Base-by-base conservation (phyloP, 2,329 filamentous ascomycete species). In the Neonectria faginata region DNA sequence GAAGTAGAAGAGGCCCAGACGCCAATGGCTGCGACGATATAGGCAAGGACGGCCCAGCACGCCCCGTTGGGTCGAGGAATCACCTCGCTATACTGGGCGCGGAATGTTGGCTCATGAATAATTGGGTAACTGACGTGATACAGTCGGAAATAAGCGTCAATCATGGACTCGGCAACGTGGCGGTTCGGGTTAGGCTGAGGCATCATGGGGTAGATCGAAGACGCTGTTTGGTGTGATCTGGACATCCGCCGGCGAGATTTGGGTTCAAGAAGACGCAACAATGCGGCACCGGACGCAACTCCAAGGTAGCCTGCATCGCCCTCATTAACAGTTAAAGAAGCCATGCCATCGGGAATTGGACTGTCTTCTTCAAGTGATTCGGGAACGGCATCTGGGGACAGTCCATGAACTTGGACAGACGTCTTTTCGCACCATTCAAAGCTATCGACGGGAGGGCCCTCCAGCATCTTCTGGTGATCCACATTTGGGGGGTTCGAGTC, bases 111-210 rank as follows among this genome's bases (percentile, higher is more conserved):
- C 57, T 84, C 82, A 56, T 85, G 81, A 2, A 85, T 68, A 8
- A 84, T 77, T 0, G 82, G 83, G 60, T 84, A 85, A 29, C 77
- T 79, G 20, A 79, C 69, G 65, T 85, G 82, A 66, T 82, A 84
- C 18, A 79, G 73, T 1, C 73, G 68, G 61, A 85, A 85, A 66
- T 83, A 67, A 1, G 65, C 48, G 16, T 69, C 67, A 11, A 82
- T 78, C 60, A 81, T 78, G 27, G 68, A 60, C 47, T 78, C 75
- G 25, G 73, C 62, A 45, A 77, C 74, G 62, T 73, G 77, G 5
- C 72, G 72, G 33, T 78, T 79, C 2, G 75, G 73, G 9, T 78
- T 78, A 2, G 76, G 77, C 22, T 78, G 77, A 1, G 69, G 59
- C 0, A 69, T 66, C 31, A 76, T 51, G 10, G 68, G 53, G 4